Base-by-base conservation (phyloP, 2,329 filamentous ascomycete genomes). In the Aspergillus flavus region DNA sequence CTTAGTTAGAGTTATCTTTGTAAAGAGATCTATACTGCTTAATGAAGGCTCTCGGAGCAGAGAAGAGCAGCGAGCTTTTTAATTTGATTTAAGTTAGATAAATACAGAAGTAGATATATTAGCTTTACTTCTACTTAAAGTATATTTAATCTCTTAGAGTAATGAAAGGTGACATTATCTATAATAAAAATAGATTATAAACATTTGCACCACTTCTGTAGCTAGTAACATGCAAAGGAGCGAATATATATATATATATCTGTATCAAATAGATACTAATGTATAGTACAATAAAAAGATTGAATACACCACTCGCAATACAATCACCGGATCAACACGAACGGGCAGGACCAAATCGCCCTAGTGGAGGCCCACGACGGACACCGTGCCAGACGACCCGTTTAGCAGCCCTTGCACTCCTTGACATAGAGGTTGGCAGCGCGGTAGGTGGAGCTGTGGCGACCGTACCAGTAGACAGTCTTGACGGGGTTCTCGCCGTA, bases 381-480 rank as follows among this genome's bases (percentile, higher is more conserved):
- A 23, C 12, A 23, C 23, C 14, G 3, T 30, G 7, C 16, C 26
- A 6, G 46, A 50, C 32, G 32, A 39, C 5, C 12, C 2, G 57
- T 48, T 59, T 66, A 68, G 58, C 66, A 70, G 21, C 65, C 66
- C 65, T 66, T 69, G 59, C 64, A 70, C 63, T 73, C 32, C 52
- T 55, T 55, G 1, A 55, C 52, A 4, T 32, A 39, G 52, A 55
- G 52, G 32, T 55, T 61, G 41, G 59, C 57, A 28, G 45, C 21
- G 32, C 32, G 61, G 53, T 71, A 72, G 55, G 64, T 64, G n/a
- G 68, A 63, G 30, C 58, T 71, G 60, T 75, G 72, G 41, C 61
- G 58, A 23, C 65, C 72, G 32, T 71, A 72, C 72, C 72, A 75
- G 59, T 65, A 72, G 57, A 74, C 62, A 45, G 68, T 65, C 66